Conservation (phyloP, 164 flowering plant genomes). For the Dillenia turbinata region DNA sequence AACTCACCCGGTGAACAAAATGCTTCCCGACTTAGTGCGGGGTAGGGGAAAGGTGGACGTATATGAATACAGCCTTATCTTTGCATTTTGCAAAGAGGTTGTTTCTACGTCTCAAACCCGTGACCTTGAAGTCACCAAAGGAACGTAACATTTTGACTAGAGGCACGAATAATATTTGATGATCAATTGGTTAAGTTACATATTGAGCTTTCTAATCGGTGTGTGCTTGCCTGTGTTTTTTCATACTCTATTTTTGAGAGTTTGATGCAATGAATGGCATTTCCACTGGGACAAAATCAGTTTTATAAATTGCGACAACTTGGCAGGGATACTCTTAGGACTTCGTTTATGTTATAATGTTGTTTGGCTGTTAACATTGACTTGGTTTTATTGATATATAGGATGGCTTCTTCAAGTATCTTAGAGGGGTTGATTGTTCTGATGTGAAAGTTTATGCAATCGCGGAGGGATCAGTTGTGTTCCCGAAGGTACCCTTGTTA, state of each 20-base stretch:
- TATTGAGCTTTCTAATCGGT: neutral
- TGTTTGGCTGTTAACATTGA: neutral
- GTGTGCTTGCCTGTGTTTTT: neutral
- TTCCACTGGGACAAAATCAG: neutral
- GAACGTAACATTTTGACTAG: too few relatives aligned
- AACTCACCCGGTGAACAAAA: too few relatives aligned
- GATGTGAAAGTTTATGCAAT: slow-evolving; percentile 86
- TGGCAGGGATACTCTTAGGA: too few relatives aligned
- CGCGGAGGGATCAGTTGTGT: slow-evolving; percentile 91
- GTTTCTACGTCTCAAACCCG: too few relatives aligned
- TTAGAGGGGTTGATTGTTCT: slow-evolving; percentile 81
- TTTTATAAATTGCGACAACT: too few relatives aligned
- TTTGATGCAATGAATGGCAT: neutral
- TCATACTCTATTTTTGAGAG: neutral
- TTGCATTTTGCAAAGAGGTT: too few relatives aligned
- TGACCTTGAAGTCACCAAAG: too few relatives aligned
- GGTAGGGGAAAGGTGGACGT: too few relatives aligned
- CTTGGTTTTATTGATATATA: slow-evolving; percentile 13
- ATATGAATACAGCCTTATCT: too few relatives aligned
- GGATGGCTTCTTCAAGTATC: slow-evolving; percentile 88
- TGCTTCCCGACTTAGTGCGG: too few relatives aligned
- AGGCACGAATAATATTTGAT: too few relatives aligned
- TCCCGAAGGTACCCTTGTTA: slow-evolving; percentile 88
- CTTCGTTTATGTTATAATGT: neutral
- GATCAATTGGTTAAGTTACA: too few relatives aligned